Percentiles rank a stretch among this genome's conserved stretches.
These are phyloP conservation scores for Pythium coloratum DNA, from an alignment of 352 stramenopile species.

Conservation along the genomic window DNA sequence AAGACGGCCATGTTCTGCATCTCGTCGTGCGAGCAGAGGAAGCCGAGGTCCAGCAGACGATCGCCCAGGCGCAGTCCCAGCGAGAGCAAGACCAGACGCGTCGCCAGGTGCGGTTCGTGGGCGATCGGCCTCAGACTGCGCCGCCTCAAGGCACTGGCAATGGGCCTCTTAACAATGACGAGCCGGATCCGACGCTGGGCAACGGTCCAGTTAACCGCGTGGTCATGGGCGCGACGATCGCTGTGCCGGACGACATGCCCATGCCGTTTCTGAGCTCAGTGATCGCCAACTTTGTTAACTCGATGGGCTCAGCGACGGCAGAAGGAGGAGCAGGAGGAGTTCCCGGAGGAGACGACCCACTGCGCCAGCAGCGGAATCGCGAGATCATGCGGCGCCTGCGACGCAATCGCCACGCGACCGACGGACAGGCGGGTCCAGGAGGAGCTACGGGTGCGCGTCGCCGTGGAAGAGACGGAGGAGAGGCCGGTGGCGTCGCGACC, in stretches of 20 bases:
- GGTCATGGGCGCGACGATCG: slow-evolving; percentile 78
- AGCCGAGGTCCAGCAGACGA: slow-evolving; percentile 4
- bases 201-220: slow-evolving; percentile 36
- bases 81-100: slow-evolving; percentile 3
- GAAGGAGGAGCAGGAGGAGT: neutral
- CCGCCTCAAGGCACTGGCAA: neutral
- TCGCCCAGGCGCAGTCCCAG: neutral
- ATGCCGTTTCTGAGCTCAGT: slow-evolving; percentile 86
- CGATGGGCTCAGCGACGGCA: slow-evolving; percentile 19
- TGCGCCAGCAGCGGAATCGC: slow-evolving; percentile 17
- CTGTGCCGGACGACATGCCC: slow-evolving; percentile 64
- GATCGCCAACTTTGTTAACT: slow-evolving; percentile 74
- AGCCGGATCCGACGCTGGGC: slow-evolving; percentile 59
- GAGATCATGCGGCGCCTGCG: slow-evolving; percentile 25
- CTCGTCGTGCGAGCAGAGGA: slow-evolving; percentile 62
- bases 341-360: slow-evolving; percentile 3
- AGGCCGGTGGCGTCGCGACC: neutral
- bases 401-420: slow-evolving; percentile 4
- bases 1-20: slow-evolving; percentile 84
- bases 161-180: slow-evolving; percentile 56
- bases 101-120: neutral
- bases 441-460: slow-evolving; percentile 12
- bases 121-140: slow-evolving; percentile 4
- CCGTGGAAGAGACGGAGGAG: slow-evolving; percentile 14
- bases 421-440: neutral